Conservation (phyloP, 441 rosid genomes). For the Arabidopsis hybrid region DNA sequence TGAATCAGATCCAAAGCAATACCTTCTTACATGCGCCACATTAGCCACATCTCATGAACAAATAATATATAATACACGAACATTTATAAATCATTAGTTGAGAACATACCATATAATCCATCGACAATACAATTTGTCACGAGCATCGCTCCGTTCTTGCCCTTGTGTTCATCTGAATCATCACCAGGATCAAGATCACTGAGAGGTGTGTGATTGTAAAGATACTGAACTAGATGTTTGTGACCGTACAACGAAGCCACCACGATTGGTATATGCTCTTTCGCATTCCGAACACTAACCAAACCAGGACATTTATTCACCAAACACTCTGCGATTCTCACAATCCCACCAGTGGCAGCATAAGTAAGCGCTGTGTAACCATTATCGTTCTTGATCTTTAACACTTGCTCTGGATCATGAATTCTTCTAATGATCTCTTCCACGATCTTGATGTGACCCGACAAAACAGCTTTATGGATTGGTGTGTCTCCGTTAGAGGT, state of each 20-base stretch:
- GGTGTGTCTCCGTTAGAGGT: constrained; percentile 51
- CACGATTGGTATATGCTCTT: constrained; percentile 48
- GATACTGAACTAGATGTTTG: constrained; percentile 49
- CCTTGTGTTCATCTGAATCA: constrained; percentile 40
- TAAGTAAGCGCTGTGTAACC: constrained; percentile 55
- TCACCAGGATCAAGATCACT: constrained; percentile 50
- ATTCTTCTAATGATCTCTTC: constrained; percentile 51
- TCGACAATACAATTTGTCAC: constrained; percentile 50
- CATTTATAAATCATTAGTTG: neutral
- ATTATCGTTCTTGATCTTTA: constrained; percentile 46
- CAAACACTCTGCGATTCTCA: constrained; percentile 51
- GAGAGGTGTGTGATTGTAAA: constrained; percentile 50
- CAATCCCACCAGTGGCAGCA: constrained; percentile 55
- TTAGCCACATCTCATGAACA: constrained; percentile 28
- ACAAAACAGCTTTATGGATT: constrained; percentile 53
- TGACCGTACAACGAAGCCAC: constrained; percentile 53
- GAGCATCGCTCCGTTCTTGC: constrained; percentile 49
- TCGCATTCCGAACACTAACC: constrained; percentile 42
- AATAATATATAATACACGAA: neutral
- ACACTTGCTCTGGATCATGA: constrained; percentile 33
- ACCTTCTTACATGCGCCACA: constrained; percentile 38
- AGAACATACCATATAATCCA: constrained; percentile 53
- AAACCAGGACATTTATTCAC: constrained; percentile 46
- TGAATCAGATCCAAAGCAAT: constrained; percentile 60
- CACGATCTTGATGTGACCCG: constrained; percentile 52